Evolutionary conservation across 2,329 filamentous ascomycete genomes (phyloP).

Genomic region (Myriangium duriaei): DNA sequence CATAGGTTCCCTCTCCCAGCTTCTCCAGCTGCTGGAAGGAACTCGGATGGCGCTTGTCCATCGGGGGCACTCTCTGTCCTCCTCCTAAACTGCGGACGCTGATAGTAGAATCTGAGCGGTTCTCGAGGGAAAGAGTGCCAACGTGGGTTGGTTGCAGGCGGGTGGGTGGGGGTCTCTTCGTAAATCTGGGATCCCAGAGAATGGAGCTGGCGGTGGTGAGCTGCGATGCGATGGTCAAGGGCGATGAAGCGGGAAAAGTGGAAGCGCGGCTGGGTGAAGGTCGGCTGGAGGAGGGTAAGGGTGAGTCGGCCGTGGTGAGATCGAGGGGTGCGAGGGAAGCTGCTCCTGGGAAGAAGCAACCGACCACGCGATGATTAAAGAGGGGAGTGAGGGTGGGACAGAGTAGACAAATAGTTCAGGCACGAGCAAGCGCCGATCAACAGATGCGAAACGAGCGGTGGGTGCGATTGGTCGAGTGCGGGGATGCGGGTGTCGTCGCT

Average conservation of each 20-base stretch:
- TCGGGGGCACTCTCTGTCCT: slow-evolving; percentile 34
- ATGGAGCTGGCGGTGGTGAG: slow-evolving; percentile 37
- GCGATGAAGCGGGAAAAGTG: slow-evolving; percentile 14
- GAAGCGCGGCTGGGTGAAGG: slow-evolving; percentile 15
- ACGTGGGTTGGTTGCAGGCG: slow-evolving; percentile 36
- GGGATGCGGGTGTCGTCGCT: slow-evolving; percentile 2
- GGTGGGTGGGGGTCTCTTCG: slow-evolving; percentile 30
- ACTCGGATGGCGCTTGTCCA: slow-evolving; percentile 92
- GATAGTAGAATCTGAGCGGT: slow-evolving; percentile 40
- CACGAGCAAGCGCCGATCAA: slow-evolving; percentile 4
- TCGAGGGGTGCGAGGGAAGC: slow-evolving; percentile 3
- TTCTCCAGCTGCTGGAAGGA: slow-evolving; percentile 99
- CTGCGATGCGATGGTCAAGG: slow-evolving; percentile 31
- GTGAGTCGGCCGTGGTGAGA: slow-evolving; percentile 12
- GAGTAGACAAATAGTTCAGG: not conserved
- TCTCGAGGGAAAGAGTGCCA: slow-evolving; percentile 33
- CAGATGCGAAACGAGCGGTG: not conserved
- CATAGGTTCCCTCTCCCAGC: slow-evolving; percentile 97
- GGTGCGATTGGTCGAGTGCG: slow-evolving; percentile 9
- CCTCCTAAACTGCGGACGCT: slow-evolving; percentile 35
- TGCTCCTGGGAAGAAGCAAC: slow-evolving; percentile 8
- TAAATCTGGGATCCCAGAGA: slow-evolving; percentile 38
- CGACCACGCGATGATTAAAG: slow-evolving; percentile 1
- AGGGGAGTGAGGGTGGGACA: slow-evolving; percentile 1
- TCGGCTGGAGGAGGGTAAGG: slow-evolving; percentile 4